phyloP scores from a whole-genome alignment of 441 rosid species.

The Monsonia emarginata region DNA sequence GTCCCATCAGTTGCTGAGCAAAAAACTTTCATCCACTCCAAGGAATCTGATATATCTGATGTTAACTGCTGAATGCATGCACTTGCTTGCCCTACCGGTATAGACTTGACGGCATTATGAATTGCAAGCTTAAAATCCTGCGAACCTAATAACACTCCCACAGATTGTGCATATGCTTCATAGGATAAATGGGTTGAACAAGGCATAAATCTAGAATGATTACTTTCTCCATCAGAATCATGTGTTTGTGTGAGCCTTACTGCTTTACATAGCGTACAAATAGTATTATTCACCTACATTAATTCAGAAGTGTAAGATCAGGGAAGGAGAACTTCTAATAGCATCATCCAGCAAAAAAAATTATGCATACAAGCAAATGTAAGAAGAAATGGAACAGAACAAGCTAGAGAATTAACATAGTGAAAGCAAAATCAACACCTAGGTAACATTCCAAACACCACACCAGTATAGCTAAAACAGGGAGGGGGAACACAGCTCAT shows the following conservation, averaged over 20 bases:
- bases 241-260: constrained; percentile 38
- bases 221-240: constrained; percentile 24
- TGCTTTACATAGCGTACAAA: constrained; percentile 68
- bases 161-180: constrained; percentile 35
- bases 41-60: constrained; percentile 46
- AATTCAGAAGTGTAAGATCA: constrained; percentile 14
- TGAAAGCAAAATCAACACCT: constrained; percentile 4
- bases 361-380: not conserved
- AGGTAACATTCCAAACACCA: not conserved
- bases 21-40: constrained; percentile 52
- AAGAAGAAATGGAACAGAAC: constrained; percentile 15
- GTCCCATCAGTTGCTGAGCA: constrained; percentile 28
- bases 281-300: constrained; percentile 57
- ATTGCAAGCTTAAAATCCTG: constrained; percentile 52
- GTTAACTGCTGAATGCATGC: constrained; percentile 51
- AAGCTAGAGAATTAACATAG: constrained; percentile 11
- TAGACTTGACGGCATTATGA: constrained; percentile 43
- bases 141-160: constrained; percentile 43
- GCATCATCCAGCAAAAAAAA: constrained; percentile 3
- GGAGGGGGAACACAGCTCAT: not conserved
- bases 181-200: constrained; percentile 18
- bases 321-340: constrained; percentile 10
- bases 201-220: constrained; percentile 19
- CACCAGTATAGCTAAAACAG: not conserved
- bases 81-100: constrained; percentile 88